Evolutionary conservation across 768 basidiomycete genomes (phyloP).

Genomic region (Tricholoma terreum): DNA sequence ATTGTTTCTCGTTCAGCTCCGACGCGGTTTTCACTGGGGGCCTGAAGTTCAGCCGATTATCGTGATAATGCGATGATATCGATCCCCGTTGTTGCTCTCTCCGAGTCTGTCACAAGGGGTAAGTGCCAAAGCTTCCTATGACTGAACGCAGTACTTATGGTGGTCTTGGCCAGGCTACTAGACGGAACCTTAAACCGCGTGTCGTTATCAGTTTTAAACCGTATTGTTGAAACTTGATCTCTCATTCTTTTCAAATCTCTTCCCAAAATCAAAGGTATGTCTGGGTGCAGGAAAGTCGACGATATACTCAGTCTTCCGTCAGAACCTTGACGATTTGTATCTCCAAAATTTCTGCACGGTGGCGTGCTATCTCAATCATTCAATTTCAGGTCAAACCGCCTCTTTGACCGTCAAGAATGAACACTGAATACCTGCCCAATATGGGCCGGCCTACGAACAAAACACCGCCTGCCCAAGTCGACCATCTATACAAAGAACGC

Average conservation of each 20-base stretch:
- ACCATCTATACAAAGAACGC: conserved; percentile 17
- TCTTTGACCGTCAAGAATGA: not conserved
- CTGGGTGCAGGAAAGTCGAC: not conserved
- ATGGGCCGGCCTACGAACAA: not conserved
- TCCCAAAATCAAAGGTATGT: not conserved
- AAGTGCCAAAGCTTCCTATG: no score
- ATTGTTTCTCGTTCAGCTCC: no score
- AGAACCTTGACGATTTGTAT: not conserved
- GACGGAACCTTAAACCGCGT: no score
- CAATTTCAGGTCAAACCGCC: not conserved
- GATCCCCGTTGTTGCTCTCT: no score
- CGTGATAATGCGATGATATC: no score
- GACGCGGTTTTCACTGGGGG: no score
- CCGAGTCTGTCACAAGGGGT: no score
- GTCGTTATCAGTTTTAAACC: no score
- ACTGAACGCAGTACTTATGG: no score
- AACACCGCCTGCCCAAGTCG: conserved; percentile 12
- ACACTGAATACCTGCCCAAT: not conserved
- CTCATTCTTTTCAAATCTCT: not conserved
- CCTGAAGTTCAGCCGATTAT: no score
- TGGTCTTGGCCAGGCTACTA: no score
- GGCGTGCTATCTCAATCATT: not conserved
- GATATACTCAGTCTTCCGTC: not conserved
- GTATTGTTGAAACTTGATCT: not conserved
- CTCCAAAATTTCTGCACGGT: no score